Percentiles rank a stretch among this genome's conserved stretches.
Evolutionary conservation across 352 stramenopile species (phyloP).

Genomic region (Phytophthora fragariaefolia): DNA sequence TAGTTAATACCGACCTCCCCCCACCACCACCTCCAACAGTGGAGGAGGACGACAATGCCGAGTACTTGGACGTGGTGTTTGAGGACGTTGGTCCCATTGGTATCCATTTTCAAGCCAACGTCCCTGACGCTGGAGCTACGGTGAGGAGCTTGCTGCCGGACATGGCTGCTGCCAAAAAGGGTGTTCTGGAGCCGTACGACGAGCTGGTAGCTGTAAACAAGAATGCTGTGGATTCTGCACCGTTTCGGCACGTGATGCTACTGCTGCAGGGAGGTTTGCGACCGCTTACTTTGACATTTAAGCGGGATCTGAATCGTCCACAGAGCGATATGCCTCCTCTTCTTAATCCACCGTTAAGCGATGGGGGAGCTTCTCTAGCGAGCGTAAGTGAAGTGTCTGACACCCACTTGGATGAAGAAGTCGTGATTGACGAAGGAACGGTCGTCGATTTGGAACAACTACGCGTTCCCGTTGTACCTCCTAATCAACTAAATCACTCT

Average conservation of each 20-base stretch:
- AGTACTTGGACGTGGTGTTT: conserved; percentile 79
- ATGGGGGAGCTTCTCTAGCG: conserved; percentile 7
- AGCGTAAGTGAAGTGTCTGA: conserved; percentile 12
- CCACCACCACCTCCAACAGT: background rate
- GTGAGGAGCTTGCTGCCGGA: conserved; percentile 65
- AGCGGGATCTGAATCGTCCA: conserved; percentile 39
- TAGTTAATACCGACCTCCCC: conserved; percentile 7
- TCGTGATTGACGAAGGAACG: conserved; percentile 50
- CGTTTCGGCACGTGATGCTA: conserved; percentile 86
- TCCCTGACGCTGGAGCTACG: conserved; percentile 65
- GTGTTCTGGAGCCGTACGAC: conserved; percentile 64
- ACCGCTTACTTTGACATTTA: conserved; percentile 83
- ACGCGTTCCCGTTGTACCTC: conserved; percentile 18
- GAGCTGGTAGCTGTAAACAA: conserved; percentile 84
- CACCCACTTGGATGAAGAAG: conserved; percentile 61
- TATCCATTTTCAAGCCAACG: conserved; percentile 85
- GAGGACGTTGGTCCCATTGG: conserved; percentile 74
- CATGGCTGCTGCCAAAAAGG: conserved; percentile 59
- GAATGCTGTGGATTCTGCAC: conserved; percentile 62
- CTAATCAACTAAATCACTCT: background rate
- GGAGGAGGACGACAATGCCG: conserved; percentile 20
- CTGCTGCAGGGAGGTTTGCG: conserved; percentile 78
- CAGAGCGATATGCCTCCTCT: conserved; percentile 7
- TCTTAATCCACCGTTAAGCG: conserved; percentile 6
- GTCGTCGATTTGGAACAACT: conserved; percentile 33